phyloP scores from a whole-genome alignment of 345 rosid species.

The Draba incana region DNA sequence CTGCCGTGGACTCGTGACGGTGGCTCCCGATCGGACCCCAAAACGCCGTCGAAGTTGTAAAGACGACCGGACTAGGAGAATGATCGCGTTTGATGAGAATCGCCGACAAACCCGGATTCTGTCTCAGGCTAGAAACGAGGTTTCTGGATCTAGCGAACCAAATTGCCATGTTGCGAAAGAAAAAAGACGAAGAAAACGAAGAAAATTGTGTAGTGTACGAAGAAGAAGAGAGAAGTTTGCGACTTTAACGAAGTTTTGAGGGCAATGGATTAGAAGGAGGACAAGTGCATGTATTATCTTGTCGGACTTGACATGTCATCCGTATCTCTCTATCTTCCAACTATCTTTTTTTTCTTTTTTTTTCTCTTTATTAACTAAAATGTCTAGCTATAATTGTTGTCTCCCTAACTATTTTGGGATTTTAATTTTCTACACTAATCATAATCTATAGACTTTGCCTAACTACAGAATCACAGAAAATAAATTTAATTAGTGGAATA shows the following conservation, averaged over 20 bases:
- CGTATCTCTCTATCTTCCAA: constrained; percentile 30
- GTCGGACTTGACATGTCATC: constrained; percentile 45
- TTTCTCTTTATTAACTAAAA: not conserved
- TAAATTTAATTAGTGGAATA: too few species aligned
- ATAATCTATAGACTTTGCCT: not conserved
- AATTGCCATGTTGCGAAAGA: constrained; percentile 41
- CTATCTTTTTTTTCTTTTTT: not conserved
- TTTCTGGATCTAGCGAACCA: constrained; percentile 52
- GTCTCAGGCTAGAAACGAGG: constrained; percentile 38
- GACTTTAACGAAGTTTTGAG: constrained; percentile 23
- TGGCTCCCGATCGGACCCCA: not conserved
- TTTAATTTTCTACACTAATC: constrained; percentile 7
- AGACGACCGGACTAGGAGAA: constrained; percentile 8
- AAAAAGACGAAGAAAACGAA: constrained; percentile 5
- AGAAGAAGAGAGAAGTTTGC: not conserved
- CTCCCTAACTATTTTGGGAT: constrained; percentile 13
- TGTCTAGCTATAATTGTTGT: not conserved
- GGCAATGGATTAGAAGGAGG: constrained; percentile 28
- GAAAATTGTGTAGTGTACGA: not conserved
- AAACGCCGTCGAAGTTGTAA: constrained; percentile 21
- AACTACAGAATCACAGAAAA: too few species aligned
- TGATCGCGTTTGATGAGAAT: constrained; percentile 10
- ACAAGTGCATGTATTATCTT: constrained; percentile 39
- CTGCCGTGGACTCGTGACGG: constrained; percentile 50
- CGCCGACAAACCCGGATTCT: constrained; percentile 25